Base-by-base conservation (phyloP, 345 rosid genomes). In the Eucalyptus pumila region DNA sequence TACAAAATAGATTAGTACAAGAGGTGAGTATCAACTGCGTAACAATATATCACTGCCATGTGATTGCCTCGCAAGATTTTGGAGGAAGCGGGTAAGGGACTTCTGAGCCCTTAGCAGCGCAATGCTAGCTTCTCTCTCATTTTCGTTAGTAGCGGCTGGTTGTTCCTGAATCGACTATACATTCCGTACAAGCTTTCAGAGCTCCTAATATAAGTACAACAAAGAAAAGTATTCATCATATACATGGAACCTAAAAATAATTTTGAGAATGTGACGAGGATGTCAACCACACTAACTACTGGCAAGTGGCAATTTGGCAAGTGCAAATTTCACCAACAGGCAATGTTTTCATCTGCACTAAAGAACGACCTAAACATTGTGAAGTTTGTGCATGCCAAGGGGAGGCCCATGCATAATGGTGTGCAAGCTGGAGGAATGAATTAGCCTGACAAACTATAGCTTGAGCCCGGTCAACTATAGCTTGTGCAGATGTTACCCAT, bases 161-260 rank as follows among this genome's bases (percentile, higher is more conserved):
- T 90, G 86, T 87, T 96, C 94, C 86, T 91, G 93, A 90, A 87
- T 92, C 67, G 91, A 85, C 54, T 95, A 95, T 88, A 96, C 95
- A 90, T 92, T 37, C 76, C 96, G 93, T 51, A 96, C 96, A 88
- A 95, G 97, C 90, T 92, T 95, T 45, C 96, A 96, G 65, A 97
- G 89, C 89, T 96, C 97, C 99, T 97, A 88, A 60, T 24, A 87
- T 56, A 89, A 90, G 88, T 60, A 80, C 85, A 86, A 26, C 34
- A 6, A 34, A 80, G 47, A 62, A 80, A 54, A 49, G 11, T 37
- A 50, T 40, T 69, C 42, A 54, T 3, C 37, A 37, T 6, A 30
- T 6, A 19, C 19, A 48, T 15, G 11, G 27, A 17, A 48, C 44
- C 12, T 30, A 24, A 8, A 27, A 23, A 14, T 30, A 19, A 50